Base-by-base conservation (phyloP, 345 rosid species). In the Rhizophora mangle region DNA sequence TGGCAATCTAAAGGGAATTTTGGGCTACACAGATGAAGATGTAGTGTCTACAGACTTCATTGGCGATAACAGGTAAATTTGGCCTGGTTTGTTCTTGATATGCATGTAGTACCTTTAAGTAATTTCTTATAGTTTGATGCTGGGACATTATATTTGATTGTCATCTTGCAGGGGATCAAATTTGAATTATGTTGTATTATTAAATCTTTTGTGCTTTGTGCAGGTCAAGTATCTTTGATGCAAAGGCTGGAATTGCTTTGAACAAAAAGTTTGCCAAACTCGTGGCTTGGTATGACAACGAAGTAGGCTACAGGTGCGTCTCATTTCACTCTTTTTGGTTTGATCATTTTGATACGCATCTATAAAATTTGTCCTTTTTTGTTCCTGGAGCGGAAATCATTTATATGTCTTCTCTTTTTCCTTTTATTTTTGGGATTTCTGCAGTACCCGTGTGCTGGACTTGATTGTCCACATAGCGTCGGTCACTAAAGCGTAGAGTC, bases 211-310 rank as follows among this genome's bases (percentile, higher is more conserved):
- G 34, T 19, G 18, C 19, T 57, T 11, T 6, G 6, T 24, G 16
- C 77, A 89, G 98, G 84, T 92, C 96, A 62, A 93, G 96, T 89
- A 86, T 93, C n/a, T 93, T 93, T 39, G 96, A 93, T 77, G 96
- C 98, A 36, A 88, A 90, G 86, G 96, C 96, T 3, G 98, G 96
- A 55, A 87, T 90, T 73, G 93, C 98, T 11, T 47, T 90, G 87
- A 93, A 68, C 53, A 79, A 82, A 11, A 82, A 84, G 46, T 93
- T 86, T 19, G 91, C 87, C 78, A 93, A 93, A 27, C 68, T 93
- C 22, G 93, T 93, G 58, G 54, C 91, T 9, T 90, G 98, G 98
- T 88, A 90, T 26, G 98, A 93, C 86, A 93, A 93, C 37, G 98
- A 93, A 72, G 83, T 84, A 96, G 98, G 98, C 67, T 93, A 93